Evolutionary conservation across 1,139 yeast species (phyloP), one percentile per base, ranked within the genome.

Genomic region (Geotrichum carabidarum): DNA sequence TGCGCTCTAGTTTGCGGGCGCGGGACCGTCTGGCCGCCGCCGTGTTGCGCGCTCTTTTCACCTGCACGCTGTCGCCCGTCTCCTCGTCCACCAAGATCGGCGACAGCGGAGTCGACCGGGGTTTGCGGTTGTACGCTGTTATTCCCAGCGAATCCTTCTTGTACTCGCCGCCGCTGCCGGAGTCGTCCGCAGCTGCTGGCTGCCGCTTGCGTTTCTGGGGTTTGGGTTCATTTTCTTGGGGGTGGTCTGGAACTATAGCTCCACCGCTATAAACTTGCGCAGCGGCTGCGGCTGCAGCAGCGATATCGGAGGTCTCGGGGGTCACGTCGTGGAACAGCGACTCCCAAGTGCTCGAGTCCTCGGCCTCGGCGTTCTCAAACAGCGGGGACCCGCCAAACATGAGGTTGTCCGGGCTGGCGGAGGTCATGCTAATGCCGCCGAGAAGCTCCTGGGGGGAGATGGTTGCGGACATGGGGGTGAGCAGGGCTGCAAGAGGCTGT

Each of bases 21-120:
- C 99, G 80, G 41, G 97, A 90, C 67, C 98, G 82, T 71, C 98
- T 83, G 17, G 99, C 99, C 61, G 98, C 98, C 71, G 91, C 97
- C 27, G 99, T 93, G 77, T 93, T 93, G 71, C 93, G 84, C 38
- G 98, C 98, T 68, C 99, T 84, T 75, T 91, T 91, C 66, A 87
- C 68, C 18, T 37, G 34, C 11, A 53, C 58, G 18, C 48, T 50
- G 37, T 53, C 56, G 3, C 72, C 74, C 40, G 77, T 75, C 17
- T 63, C 68, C 40, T 79, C 79, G 54, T 82, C 73, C 56, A 76
- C 76, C 15, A 51, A 48, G 54, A 86, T 78, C 11, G 96, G 96
- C 59, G 80, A 77, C 68, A 90, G 78, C 31, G 74, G 74, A 52
- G 64, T 48, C 22, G 72, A 61, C 17, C 74, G 68, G 12, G 74